Evolutionary conservation across 139 green algal genomes (phyloP).

Genomic region (Chlamydomonas incerta): DNA sequence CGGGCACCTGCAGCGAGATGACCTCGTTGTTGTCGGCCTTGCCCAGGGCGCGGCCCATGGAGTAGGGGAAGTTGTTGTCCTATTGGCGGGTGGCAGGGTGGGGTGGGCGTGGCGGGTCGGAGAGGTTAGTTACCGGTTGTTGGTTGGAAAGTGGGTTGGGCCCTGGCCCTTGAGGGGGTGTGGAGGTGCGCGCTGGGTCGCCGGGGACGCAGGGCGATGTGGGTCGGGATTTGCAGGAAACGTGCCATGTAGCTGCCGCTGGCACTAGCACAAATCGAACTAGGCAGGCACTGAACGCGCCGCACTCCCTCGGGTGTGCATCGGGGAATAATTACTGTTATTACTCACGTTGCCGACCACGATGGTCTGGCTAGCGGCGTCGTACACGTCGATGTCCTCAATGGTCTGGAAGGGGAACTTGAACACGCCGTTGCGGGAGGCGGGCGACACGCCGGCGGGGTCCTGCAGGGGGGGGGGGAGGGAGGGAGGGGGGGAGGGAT

Average conservation of each 20-base stretch:
- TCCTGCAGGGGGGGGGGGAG: background rate
- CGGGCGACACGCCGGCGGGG: background rate
- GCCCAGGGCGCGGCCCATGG: background rate
- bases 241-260: no score
- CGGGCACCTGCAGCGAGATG: background rate
- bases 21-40: constrained; percentile 31
- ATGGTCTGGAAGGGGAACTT: constrained; percentile 33
- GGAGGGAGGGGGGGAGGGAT: no score
- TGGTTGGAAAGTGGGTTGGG: no score
- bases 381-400: background rate
- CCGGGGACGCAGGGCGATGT: no score
- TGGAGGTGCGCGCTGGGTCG: no score
- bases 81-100: background rate
- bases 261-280: no score
- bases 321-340: background rate
- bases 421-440: background rate
- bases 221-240: no score
- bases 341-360: background rate
- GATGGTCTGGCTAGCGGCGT: background rate
- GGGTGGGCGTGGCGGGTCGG: no score
- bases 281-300: background rate
- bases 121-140: background rate
- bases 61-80: constrained; percentile 22
- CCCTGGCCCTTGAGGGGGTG: no score
- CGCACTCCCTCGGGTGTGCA: no score